Evolutionary conservation across 2,329 filamentous ascomycete genomes (phyloP), one percentile per base, ranked within the genome.

Genomic region (Aspergillus unguis): DNA sequence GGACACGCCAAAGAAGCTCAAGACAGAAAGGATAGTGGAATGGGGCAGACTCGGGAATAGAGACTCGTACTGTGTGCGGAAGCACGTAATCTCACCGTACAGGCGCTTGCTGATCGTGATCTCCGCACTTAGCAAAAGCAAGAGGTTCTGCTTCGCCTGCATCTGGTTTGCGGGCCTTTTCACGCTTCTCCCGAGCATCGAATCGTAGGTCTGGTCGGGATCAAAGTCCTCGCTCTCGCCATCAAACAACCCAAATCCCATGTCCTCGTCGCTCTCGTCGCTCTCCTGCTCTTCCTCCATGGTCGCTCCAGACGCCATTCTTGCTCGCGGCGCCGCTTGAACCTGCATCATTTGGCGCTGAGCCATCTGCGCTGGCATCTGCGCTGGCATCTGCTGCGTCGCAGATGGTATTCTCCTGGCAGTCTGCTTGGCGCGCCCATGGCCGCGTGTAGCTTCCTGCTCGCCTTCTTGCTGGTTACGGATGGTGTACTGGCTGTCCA

Each of bases 71-170:
- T 52, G 48, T 1, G 52, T 36, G 0, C 52, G 55, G 40, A 57
- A 57, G n/a, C 55, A 54, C 3, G 55, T 52, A 11, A 57, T 25
- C 26, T 50, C 55, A 1, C 55, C 55, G 8, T 57, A 36, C 6
- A 57, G 36, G 17, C 37, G 48, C 11, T 47, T 52, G 9, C 45
- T 54, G 47, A 57, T 54, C 0, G 48, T 25, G 17, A 46, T 52
- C 17, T 57, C 55, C 6, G 55, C 45, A 6, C 41, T 45, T 4
- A 57, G 41, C 2, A 57, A 52, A 9, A 49, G 55, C 2, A 57
- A 28, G 0, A 57, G 48, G 35, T 57, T 57, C 26, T 57, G 55
- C 11, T 48, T 57, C 5, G 55, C 52, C 17, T 57, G 48, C 32
- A 51, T 49, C 32, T 32, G 48, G 23, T 45, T 57, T 8, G 23